A percentile compares a stretch with the other conserved stretches of the same genome.
These are phyloP conservation scores for Ballota nigra DNA, from an alignment of 257 asterid genomes.

Conservation along the genomic window DNA sequence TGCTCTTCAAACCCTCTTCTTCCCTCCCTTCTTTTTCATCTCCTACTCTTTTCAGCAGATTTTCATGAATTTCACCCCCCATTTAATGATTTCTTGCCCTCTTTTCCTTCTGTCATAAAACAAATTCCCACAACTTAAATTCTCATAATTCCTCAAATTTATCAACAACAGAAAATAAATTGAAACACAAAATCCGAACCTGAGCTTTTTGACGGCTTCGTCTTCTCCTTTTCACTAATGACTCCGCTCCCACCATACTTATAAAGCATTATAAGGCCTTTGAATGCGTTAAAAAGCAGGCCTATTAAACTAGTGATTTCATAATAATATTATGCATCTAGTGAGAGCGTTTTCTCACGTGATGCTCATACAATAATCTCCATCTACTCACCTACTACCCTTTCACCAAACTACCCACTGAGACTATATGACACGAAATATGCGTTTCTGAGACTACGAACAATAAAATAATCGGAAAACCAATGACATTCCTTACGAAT, in stretches of 20 bases:
- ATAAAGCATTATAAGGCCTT: neutral
- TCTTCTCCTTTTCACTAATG: too few species aligned
- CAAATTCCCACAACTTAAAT: neutral
- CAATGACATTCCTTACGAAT: too few species aligned
- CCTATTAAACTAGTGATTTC: neutral
- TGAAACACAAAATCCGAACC: neutral
- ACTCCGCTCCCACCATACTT: too few species aligned
- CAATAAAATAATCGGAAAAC: too few species aligned
- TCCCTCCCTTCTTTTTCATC: conserved; percentile 16
- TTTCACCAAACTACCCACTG: neutral
- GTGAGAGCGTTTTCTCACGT: neutral
- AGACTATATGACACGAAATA: neutral
- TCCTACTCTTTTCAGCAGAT: conserved; percentile 6
- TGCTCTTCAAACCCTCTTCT: conserved; percentile 22
- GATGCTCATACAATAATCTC: neutral
- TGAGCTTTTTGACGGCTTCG: neutral
- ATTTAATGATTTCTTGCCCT: conserved; percentile 6
- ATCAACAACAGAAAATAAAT: too few species aligned
- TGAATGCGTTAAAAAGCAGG: neutral
- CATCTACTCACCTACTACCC: neutral
- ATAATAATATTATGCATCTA: too few species aligned
- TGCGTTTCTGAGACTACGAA: too few species aligned
- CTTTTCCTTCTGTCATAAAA: neutral
- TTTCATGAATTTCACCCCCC: conserved; percentile 29
- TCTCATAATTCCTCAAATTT: neutral